A percentile compares a stretch with the other conserved stretches of the same genome.
These are phyloP conservation scores for Mucor ambiguus DNA, from an alignment of 371 early-diverging fungal species.

Conservation along the genomic window DNA sequence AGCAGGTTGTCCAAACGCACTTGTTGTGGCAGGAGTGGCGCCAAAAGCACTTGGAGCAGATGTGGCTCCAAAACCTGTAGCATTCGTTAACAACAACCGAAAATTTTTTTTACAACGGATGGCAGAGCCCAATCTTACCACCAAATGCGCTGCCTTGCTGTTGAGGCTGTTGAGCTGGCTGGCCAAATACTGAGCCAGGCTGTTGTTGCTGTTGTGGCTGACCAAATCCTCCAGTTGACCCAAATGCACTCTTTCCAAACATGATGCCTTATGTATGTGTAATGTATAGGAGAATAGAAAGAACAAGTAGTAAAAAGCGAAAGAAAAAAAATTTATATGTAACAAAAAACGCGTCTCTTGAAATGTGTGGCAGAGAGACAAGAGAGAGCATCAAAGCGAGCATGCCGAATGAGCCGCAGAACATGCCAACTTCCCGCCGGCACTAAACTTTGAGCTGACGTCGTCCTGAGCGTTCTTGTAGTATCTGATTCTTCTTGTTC, in stretches of 20 bases:
- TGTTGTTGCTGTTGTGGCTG: slow-evolving; percentile 54
- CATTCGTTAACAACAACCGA: neutral
- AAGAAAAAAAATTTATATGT: slow-evolving; percentile 1
- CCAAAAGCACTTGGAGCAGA: slow-evolving; percentile 42
- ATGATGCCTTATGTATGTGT: slow-evolving; percentile 10
- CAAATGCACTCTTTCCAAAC: slow-evolving; percentile 52
- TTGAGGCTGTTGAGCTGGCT: slow-evolving; percentile 36
- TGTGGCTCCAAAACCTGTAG: slow-evolving; percentile 52
- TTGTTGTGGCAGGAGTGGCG: slow-evolving; percentile 36
- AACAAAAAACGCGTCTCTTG: slow-evolving; percentile 9
- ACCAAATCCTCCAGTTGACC: slow-evolving; percentile 53
- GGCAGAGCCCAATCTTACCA: slow-evolving; percentile 32
- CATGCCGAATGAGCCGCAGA: neutral
- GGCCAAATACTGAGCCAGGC: slow-evolving; percentile 51
- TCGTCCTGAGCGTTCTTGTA: neutral
- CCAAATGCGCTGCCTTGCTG: slow-evolving; percentile 53
- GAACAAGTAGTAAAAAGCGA: neutral
- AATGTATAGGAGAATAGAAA: slow-evolving; percentile 4
- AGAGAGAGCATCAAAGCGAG: neutral
- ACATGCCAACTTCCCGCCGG: neutral
- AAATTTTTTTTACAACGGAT: neutral
- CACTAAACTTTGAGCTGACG: neutral
- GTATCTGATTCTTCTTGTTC: no score
- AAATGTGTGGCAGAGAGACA: neutral
- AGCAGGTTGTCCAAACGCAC: slow-evolving; percentile 58